These are phyloP conservation scores for Rutidosis leptorrhynchoides DNA, from an alignment of 129 eudicot species.

Conservation along the genomic window DNA sequence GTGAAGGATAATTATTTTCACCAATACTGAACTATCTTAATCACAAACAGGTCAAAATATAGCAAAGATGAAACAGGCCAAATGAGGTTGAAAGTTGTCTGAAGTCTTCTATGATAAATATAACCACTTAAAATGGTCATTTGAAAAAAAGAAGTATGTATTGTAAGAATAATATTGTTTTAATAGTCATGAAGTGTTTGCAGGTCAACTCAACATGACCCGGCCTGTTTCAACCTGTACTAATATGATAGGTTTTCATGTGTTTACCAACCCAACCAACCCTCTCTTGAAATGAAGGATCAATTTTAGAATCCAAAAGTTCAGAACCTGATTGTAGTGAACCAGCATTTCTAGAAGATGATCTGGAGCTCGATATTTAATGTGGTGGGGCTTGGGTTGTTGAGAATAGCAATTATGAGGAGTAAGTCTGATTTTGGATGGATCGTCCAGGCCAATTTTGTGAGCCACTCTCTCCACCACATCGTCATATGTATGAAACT, in stretches of 20 bases:
- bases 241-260: not conserved
- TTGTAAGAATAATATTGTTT: not conserved
- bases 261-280: not conserved
- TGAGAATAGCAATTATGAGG: constrained; percentile 94
- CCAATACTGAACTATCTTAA: not conserved
- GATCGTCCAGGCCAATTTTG: constrained; percentile 66
- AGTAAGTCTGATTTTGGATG: constrained; percentile 89
- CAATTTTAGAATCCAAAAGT: not conserved
- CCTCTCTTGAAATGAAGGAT: not conserved
- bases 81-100: not conserved
- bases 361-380: constrained; percentile 73
- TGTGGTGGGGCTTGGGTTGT: constrained; percentile 82
- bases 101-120: not conserved
- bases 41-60: not conserved
- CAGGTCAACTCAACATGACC: not conserved
- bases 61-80: not conserved
- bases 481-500: constrained; percentile 75
- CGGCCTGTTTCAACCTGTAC: not conserved
- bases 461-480: constrained; percentile 84
- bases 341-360: constrained; percentile 84
- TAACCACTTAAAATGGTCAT: not conserved
- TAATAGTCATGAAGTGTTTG: not conserved
- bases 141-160: not conserved
- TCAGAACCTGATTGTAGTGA: constrained; percentile 77
- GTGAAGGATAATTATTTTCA: not conserved